Evolutionary conservation across 163 green algal genomes (phyloP).

Genomic region (Scenedesmus sp.): DNA sequence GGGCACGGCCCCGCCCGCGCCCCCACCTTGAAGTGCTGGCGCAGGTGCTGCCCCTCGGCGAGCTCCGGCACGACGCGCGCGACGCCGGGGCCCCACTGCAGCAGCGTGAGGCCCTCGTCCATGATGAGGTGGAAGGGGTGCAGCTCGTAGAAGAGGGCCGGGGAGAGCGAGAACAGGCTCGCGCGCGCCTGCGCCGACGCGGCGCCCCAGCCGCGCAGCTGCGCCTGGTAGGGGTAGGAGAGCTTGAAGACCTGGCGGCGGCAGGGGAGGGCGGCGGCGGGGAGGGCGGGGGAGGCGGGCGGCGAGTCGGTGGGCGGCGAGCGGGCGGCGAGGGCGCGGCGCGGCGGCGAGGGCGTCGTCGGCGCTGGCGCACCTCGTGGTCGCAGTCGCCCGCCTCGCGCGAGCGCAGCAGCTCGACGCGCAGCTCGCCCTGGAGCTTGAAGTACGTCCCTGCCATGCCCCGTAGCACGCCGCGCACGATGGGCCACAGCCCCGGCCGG

Average conservation of each 20-base stretch:
- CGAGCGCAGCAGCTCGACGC: slow-evolving; percentile 48
- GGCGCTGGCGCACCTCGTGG: slow-evolving; percentile 48
- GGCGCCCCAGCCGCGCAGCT: neutral
- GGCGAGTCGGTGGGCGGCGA: no score
- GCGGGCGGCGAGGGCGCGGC: no score
- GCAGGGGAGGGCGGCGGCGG: no score
- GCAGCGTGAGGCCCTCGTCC: slow-evolving; percentile 1
- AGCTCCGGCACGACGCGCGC: slow-evolving; percentile 41
- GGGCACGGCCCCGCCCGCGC: neutral
- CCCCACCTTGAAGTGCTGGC: slow-evolving; percentile 37
- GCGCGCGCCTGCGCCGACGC: neutral
- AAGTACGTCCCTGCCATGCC: slow-evolving; percentile 29
- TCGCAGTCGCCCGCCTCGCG: slow-evolving; percentile 49
- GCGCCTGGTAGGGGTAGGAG: slow-evolving; percentile 43
- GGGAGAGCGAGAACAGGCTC: slow-evolving; percentile 32
- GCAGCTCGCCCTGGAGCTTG: slow-evolving; percentile 7
- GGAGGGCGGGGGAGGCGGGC: no score
- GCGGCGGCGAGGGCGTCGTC: no score
- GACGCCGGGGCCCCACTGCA: slow-evolving; percentile 42
- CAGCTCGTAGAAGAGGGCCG: slow-evolving; percentile 42
- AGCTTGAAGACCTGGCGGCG: slow-evolving; percentile 49
- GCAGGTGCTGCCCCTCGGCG: slow-evolving; percentile 15
- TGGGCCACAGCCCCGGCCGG: slow-evolving; percentile 55
- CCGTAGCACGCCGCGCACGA: slow-evolving; percentile 59
- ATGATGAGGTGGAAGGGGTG: slow-evolving; percentile 45